Percentiles rank a stretch among this genome's conserved stretches.
phyloP scores from a whole-genome alignment of 2,329 filamentous ascomycete genomes.

The Ascochyta rabiei region DNA sequence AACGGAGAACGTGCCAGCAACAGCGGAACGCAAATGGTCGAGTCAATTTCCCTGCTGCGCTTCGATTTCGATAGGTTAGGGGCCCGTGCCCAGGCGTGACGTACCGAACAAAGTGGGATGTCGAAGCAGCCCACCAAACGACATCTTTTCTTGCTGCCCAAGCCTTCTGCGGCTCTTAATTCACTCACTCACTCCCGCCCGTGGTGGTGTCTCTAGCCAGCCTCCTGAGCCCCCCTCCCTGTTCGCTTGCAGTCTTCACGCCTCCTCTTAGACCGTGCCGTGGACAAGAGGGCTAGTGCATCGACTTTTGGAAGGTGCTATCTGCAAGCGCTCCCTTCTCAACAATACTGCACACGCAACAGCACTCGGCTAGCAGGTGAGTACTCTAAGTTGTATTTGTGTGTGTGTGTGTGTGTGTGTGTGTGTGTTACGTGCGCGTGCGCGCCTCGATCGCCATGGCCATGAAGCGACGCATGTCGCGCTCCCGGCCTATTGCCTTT shows the following conservation, averaged over 20 bases:
- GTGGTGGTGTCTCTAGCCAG: conserved; percentile 1
- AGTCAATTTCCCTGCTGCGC: conserved; percentile 16
- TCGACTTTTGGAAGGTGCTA: conserved; percentile 7
- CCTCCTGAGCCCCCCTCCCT: background rate
- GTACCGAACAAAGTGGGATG: conserved; percentile 23
- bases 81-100: conserved; percentile 14
- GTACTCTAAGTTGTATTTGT: background rate
- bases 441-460: background rate
- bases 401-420: too few relatives aligned
- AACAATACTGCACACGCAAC: conserved; percentile 1
- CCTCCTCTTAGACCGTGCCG: background rate
- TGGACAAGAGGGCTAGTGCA: background rate
- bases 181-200: background rate
- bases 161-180: conserved; percentile 3
- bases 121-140: conserved; percentile 22
- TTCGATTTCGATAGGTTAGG: conserved; percentile 13
- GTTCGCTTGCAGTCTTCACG: background rate
- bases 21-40: conserved; percentile 22
- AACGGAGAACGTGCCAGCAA: conserved; percentile 24
- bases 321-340: conserved; percentile 16
- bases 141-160: conserved; percentile 14
- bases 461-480: conserved; percentile 5
- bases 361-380: conserved; percentile 14
- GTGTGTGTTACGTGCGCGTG: background rate
- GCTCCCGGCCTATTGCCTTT: conserved; percentile 10